Evolutionary conservation across 768 basidiomycete genomes (phyloP).

Genomic region (Amanita phalloides): DNA sequence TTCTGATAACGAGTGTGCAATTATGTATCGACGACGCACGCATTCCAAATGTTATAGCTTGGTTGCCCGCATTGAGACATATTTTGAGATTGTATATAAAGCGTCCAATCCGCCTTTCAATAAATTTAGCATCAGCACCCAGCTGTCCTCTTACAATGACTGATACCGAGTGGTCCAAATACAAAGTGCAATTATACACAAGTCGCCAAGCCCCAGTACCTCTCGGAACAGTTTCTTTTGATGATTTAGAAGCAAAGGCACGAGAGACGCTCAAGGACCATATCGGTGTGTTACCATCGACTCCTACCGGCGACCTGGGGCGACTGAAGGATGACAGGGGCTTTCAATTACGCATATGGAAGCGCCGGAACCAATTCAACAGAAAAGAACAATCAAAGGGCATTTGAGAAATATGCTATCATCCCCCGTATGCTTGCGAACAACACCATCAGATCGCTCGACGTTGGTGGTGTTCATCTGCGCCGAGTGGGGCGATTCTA

Average conservation of each 20-base stretch:
- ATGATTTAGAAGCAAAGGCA: constrained; percentile 59
- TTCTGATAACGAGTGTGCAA: no score
- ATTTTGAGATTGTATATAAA: no score
- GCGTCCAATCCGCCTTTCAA: no score
- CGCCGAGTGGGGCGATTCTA: not conserved
- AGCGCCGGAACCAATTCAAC: constrained; percentile 68
- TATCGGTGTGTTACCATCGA: constrained; percentile 26
- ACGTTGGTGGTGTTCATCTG: constrained; percentile 27
- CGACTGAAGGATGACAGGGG: constrained; percentile 21
- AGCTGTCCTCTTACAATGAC: not conserved
- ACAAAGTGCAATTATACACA: constrained; percentile 28
- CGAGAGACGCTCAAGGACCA: constrained; percentile 49
- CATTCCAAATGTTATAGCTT: no score
- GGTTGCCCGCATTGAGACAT: no score
- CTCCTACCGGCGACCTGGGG: not conserved
- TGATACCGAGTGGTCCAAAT: constrained; percentile 26
- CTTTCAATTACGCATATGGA: constrained; percentile 69
- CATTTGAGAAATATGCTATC: constrained; percentile 59
- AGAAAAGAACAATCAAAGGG: constrained; percentile 51
- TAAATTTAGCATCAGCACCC: not conserved
- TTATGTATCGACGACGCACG: no score
- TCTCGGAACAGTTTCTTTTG: constrained; percentile 49
- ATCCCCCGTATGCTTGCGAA: constrained; percentile 73
- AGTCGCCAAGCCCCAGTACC: constrained; percentile 29
- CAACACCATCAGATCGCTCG: constrained; percentile 43